These are phyloP conservation scores for Paraphysoderma sedebokerense DNA, from an alignment of 371 early-diverging fungal genomes.

Conservation along the genomic window DNA sequence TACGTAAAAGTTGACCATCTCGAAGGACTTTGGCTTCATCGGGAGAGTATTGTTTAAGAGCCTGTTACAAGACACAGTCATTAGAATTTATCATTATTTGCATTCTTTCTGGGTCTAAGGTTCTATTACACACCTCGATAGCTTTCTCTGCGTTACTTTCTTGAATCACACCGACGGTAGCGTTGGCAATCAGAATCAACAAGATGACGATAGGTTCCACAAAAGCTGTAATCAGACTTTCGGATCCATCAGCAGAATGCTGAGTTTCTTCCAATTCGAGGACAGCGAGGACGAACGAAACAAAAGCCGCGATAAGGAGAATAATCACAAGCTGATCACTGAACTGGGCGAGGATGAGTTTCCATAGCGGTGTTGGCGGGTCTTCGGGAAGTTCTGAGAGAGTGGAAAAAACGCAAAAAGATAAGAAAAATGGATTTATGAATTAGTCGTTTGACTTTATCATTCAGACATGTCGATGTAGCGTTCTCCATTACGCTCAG, in stretches of 20 bases:
- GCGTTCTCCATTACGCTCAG: neutral
- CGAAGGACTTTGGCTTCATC: slow-evolving; percentile 85
- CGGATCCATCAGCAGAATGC: neutral
- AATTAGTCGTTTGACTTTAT: neutral
- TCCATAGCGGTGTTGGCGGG: slow-evolving; percentile 76
- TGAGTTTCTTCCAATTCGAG: slow-evolving; percentile 49
- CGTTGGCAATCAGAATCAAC: slow-evolving; percentile 91
- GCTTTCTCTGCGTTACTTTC: slow-evolving; percentile 93
- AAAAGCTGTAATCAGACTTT: slow-evolving; percentile 47
- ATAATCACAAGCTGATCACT: slow-evolving; percentile 94
- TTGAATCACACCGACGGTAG: slow-evolving; percentile 90
- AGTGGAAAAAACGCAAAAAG: too few species aligned
- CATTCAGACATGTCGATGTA: too few species aligned
- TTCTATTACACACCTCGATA: slow-evolving; percentile 49
- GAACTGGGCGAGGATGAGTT: slow-evolving; percentile 87
- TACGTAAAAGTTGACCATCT: slow-evolving; percentile 41
- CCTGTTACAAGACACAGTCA: slow-evolving; percentile 19
- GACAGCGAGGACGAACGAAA: slow-evolving; percentile 82
- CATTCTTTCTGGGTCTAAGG: neutral
- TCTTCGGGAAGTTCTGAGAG: slow-evolving; percentile 53
- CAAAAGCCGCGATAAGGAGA: slow-evolving; percentile 69
- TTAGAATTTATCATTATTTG: neutral
- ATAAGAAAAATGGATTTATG: too few species aligned
- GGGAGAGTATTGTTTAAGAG: slow-evolving; percentile 83
- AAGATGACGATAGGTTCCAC: slow-evolving; percentile 94